phyloP scores from a whole-genome alignment of 495 filamentous ascomycete species.

The Clavariopsis aquatica region DNA sequence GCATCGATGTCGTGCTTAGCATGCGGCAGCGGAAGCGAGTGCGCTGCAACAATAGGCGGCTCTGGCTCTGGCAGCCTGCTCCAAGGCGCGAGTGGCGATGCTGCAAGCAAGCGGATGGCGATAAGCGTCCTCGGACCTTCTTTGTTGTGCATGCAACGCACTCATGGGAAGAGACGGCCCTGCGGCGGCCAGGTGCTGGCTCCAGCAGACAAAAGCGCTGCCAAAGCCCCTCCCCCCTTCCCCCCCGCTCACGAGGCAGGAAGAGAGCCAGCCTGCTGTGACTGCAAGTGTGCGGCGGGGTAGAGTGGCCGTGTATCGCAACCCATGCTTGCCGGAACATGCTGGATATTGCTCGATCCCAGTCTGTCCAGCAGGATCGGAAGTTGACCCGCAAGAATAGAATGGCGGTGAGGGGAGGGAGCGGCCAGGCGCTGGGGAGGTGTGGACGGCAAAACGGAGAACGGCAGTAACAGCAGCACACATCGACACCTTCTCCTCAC shows the following conservation, averaged over 20 bases:
- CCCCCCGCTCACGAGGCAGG: slow-evolving; percentile 12
- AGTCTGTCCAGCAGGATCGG: slow-evolving; percentile 19
- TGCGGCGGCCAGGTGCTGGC: neutral
- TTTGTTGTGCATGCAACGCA: neutral
- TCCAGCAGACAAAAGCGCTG: slow-evolving; percentile 2
- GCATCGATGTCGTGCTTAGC: slow-evolving; percentile 35
- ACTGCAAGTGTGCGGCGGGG: slow-evolving; percentile 20
- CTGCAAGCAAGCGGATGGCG: slow-evolving; percentile 21
- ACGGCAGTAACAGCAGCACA: neutral
- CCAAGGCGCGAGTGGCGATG: slow-evolving; percentile 10
- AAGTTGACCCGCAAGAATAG: slow-evolving; percentile 28
- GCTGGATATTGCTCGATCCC: slow-evolving; percentile 31
- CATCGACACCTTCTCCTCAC: neutral
- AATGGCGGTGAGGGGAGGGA: slow-evolving; percentile 34
- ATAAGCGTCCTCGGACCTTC: slow-evolving; percentile 12
- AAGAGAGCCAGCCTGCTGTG: neutral
- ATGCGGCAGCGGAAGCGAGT: slow-evolving; percentile 31
- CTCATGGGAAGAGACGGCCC: neutral
- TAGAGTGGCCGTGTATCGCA: slow-evolving; percentile 26
- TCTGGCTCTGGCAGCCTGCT: slow-evolving; percentile 27
- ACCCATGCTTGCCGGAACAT: slow-evolving; percentile 30
- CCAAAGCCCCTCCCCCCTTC: no score
- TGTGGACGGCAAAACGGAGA: slow-evolving; percentile 26
- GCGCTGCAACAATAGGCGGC: slow-evolving; percentile 15
- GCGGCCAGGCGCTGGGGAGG: neutral